phyloP scores from a whole-genome alignment of 1,284 basidiomycete species.

The Kalmanozyma brasiliensis region DNA sequence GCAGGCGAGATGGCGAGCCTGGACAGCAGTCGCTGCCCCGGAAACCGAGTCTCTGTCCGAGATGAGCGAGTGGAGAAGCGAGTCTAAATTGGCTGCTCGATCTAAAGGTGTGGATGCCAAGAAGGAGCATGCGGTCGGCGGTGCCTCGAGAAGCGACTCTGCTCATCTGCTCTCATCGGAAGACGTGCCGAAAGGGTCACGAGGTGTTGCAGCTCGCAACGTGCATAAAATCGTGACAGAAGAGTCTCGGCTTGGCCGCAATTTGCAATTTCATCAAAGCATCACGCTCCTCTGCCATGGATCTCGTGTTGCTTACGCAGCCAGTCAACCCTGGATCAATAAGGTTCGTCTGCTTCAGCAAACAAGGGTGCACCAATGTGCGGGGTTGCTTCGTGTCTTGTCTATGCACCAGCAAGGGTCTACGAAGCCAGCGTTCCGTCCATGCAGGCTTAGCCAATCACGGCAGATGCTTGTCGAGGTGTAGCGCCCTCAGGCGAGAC shows the following conservation, averaged over 20 bases:
- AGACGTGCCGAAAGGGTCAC: neutral
- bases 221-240: neutral
- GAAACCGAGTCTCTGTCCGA: no score
- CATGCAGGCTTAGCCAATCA: conserved; percentile 9
- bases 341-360: neutral
- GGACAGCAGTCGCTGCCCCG: no score
- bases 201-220: neutral
- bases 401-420: no score
- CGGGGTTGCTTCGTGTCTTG: no score
- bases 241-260: neutral
- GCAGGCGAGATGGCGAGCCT: no score
- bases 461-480: neutral
- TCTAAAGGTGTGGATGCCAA: neutral
- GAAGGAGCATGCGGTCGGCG: neutral
- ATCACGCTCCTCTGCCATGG: no score
- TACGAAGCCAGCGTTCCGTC: no score
- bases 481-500: no score
- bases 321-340: no score
- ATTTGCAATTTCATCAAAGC: no score
- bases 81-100: neutral
- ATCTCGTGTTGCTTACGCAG: no score
- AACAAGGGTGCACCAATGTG: no score
- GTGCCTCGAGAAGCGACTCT: neutral
- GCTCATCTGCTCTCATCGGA: neutral
- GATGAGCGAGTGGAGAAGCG: neutral